Evolutionary conservation across 306 rosid species (phyloP).

Genomic region (Mimosa pudica): DNA sequence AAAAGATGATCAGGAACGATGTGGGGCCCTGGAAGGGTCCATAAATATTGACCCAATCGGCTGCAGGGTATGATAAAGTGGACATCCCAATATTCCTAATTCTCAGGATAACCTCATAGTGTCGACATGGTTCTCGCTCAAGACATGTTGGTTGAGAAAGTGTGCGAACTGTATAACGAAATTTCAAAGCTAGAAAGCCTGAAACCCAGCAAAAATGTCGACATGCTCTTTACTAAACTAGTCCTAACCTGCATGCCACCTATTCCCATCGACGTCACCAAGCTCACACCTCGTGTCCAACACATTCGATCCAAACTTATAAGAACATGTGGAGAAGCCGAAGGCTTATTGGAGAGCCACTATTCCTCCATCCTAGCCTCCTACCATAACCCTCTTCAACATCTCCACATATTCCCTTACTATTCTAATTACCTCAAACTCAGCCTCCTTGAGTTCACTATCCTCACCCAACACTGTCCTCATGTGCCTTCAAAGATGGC

Average conservation of each 20-base stretch:
- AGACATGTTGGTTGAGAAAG: slow-evolving; percentile 56
- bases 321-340: slow-evolving; percentile 70
- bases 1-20: not conserved
- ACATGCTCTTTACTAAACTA: slow-evolving; percentile 76
- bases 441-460: slow-evolving; percentile 63
- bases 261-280: slow-evolving; percentile 60
- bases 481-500: slow-evolving; percentile 52
- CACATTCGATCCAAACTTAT: slow-evolving; percentile 64
- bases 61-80: not conserved
- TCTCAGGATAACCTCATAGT: slow-evolving; percentile 46
- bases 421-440: slow-evolving; percentile 81
- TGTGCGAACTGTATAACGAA: slow-evolving; percentile 54
- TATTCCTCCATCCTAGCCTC: slow-evolving; percentile 58
- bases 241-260: slow-evolving; percentile 85
- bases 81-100: not conserved
- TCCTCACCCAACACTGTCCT: slow-evolving; percentile 55
- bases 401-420: slow-evolving; percentile 75
- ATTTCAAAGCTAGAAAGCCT: slow-evolving; percentile 65
- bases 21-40: slow-evolving; percentile 43
- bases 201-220: slow-evolving; percentile 78
- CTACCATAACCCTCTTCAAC: slow-evolving; percentile 48
- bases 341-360: slow-evolving; percentile 68
- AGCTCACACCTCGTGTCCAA: slow-evolving; percentile 47
- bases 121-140: slow-evolving; percentile 79
- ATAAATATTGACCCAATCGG: slow-evolving; percentile 40